These are phyloP conservation scores for Ammopiptanthus mongolicus DNA, from an alignment of 306 rosid genomes.

Conservation along the genomic window DNA sequence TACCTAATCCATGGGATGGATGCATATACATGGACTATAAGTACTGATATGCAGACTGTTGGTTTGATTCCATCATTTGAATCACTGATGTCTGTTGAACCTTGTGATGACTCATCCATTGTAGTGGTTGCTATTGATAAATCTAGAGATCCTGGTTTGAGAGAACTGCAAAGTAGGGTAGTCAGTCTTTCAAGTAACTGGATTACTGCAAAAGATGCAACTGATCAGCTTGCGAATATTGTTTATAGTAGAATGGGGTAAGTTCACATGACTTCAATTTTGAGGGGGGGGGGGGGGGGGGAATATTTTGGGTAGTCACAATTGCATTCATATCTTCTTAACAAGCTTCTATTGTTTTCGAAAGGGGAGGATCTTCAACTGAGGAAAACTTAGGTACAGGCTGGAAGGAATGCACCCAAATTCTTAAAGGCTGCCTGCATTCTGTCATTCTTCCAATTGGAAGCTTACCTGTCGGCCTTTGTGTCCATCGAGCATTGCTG, in stretches of 20 bases:
- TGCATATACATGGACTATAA: slow-evolving; percentile 48
- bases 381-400: slow-evolving; percentile 31
- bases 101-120: slow-evolving; percentile 32
- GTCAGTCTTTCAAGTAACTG: slow-evolving; percentile 34
- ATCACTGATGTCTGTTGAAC: slow-evolving; percentile 41
- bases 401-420: slow-evolving; percentile 68
- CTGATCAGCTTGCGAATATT: slow-evolving; percentile 39
- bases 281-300: no score
- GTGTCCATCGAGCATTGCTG: slow-evolving; percentile 91
- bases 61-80: slow-evolving; percentile 45
- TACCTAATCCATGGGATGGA: slow-evolving; percentile 55
- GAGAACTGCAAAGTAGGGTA: slow-evolving; percentile 38
- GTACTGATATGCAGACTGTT: slow-evolving; percentile 40
- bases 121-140: slow-evolving; percentile 40
- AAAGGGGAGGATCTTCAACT: slow-evolving; percentile 38
- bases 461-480: slow-evolving; percentile 75
- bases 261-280: slow-evolving; percentile 10
- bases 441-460: slow-evolving; percentile 87
- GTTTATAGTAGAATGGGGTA: slow-evolving; percentile 52
- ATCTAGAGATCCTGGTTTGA: slow-evolving; percentile 44
- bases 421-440: slow-evolving; percentile 55
- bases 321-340: not conserved
- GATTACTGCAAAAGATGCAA: slow-evolving; percentile 26
- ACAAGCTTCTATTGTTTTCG: slow-evolving; percentile 5
- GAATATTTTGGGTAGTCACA: not conserved